Conservation (phyloP, 352 stramenopile species). For the Phytophthora foliorum region DNA sequence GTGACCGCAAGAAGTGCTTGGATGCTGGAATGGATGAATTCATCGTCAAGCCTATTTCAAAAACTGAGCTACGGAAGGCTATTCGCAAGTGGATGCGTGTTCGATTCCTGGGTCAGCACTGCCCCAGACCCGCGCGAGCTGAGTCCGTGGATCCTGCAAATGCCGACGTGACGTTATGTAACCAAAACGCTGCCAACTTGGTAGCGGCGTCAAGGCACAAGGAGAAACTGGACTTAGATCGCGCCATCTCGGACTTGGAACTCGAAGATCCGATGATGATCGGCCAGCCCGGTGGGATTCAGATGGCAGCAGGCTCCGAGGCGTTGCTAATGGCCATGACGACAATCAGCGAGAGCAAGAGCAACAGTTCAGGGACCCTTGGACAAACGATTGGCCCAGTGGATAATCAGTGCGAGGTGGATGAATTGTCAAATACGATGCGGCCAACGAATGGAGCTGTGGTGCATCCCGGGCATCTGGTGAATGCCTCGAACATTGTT, state of each 20-base stretch:
- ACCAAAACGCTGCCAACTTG: constrained; percentile 61
- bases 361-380: constrained; percentile 55
- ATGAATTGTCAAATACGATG: constrained; percentile 28
- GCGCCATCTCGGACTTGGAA: constrained; percentile 86
- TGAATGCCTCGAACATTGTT: constrained; percentile 53
- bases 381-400: constrained; percentile 36
- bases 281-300: constrained; percentile 51
- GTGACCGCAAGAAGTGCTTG: constrained; percentile 84
- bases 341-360: constrained; percentile 65
- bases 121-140: constrained; percentile 20
- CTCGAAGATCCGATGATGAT: constrained; percentile 91
- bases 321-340: constrained; percentile 60
- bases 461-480: constrained; percentile 32
- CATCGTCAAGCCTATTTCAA: constrained; percentile 88
- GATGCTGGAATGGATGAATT: constrained; percentile 90
- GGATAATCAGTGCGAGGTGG: constrained; percentile 14
- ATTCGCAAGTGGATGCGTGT: constrained; percentile 88
- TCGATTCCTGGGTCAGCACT: constrained; percentile 69
- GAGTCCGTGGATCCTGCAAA: constrained; percentile 20
- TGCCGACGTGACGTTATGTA: constrained; percentile 25
- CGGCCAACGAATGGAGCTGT: constrained; percentile 16
- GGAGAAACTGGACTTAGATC: constrained; percentile 78
- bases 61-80: constrained; percentile 65
- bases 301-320: constrained; percentile 49
- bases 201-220: constrained; percentile 80